phyloP scores from a whole-genome alignment of 192 early-diverging fungal genomes.

The Lobosporangium transversale region DNA sequence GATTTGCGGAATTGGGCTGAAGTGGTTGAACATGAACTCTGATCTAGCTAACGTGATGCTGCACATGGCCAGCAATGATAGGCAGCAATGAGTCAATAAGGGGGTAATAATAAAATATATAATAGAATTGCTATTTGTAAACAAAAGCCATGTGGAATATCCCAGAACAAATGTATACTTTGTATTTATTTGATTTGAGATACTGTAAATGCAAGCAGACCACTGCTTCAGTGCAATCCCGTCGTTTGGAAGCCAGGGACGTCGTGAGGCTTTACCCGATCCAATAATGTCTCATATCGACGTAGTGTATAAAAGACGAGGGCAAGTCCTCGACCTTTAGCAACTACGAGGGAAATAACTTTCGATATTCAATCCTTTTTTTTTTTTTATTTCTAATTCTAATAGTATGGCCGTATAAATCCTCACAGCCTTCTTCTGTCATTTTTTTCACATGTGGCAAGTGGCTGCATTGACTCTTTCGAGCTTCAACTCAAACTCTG shows the following conservation, averaged over 20 bases:
- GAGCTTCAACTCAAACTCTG: constrained; percentile 1
- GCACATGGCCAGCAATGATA: too few species aligned
- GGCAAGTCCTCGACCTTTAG: neutral
- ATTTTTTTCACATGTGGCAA: neutral
- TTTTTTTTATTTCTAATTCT: neutral
- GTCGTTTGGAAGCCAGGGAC: constrained; percentile 4
- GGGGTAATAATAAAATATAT: too few species aligned
- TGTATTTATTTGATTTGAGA: too few species aligned
- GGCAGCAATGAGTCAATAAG: too few species aligned
- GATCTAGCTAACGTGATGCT: too few species aligned
- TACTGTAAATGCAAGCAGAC: constrained; percentile 2
- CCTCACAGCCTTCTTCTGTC: neutral
- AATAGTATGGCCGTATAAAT: neutral
- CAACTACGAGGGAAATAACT: neutral
- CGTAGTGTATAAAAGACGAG: neutral
- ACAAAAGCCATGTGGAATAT: too few species aligned
- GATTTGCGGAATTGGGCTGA: too few species aligned
- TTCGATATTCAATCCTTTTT: constrained; percentile 1
- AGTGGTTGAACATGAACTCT: too few species aligned
- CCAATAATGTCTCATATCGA: neutral
- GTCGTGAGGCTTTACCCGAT: neutral
- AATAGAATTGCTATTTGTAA: too few species aligned
- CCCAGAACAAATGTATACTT: too few species aligned
- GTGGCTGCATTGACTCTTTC: neutral
- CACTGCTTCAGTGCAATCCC: neutral